Base-by-base conservation (phyloP, 2,329 filamentous ascomycete species). In the Hypocreales sp. region DNA sequence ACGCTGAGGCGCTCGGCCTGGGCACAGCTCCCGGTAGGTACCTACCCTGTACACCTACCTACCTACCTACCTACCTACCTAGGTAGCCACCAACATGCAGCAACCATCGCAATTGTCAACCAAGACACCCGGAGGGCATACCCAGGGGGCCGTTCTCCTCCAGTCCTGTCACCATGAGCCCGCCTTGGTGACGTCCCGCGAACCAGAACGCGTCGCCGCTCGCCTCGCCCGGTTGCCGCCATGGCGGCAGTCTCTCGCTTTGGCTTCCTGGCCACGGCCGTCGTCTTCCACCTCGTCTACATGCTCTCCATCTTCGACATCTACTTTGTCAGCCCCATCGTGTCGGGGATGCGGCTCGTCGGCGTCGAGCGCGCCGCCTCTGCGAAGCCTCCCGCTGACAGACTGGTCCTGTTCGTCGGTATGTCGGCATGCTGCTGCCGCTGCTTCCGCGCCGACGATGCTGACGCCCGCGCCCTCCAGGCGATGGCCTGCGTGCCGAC, bases 231-330 rank as follows among this genome's bases (percentile, higher is more conserved):
- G 12, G 10, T 8, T 15, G n/a, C n/a, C 42, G 39, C 26, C 40
- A 75, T 75, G 70, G 64, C 64, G 35, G 48, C 58, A 33, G 56
- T 64, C 39, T 58, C 57, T 40, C 82, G 86, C 48, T 70, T 80
- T 46, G 77, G 76, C 48, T 95, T 98, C 51, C 58, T 95, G 52
- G 75, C 78, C 48, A 71, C 92, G 48, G 90, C 90, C 41, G 69
- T 94, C 47, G 59, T 87, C 34, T 98, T 98, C 51, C 92, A 98
- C 55, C 53, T 95, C 29, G 71, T 92, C 38, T 98, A 98, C 53
- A 78, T 93, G 31, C 80, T 78, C 48, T 93, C 84, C 33, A 95
- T 95, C 45, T 98, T 98, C 57, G 86, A 94, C 53, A 90, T 95
- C 37, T 95, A 98, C 57, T 98, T 98, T 48, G 84, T 94, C 47